Conservation (phyloP, 352 stramenopile genomes). For the Phytophthora pini region DNA sequence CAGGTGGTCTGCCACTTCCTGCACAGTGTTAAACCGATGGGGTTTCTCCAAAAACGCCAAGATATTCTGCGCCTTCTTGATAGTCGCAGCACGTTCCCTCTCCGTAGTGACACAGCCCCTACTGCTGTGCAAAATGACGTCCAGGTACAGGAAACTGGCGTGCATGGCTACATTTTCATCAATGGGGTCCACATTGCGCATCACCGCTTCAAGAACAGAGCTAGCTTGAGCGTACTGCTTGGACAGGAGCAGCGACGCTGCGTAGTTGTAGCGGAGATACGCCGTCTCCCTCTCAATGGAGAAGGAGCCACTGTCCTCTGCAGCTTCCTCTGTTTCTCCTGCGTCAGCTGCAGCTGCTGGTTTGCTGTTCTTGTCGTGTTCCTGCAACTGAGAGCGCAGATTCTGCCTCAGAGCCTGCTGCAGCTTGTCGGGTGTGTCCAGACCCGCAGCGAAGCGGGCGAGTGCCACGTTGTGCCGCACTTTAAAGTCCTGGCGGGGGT, state of each 20-base stretch:
- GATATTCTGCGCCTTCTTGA: constrained; percentile 88
- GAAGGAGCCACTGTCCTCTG: constrained; percentile 35
- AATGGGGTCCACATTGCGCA: constrained; percentile 91
- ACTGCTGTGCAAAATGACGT: constrained; percentile 92
- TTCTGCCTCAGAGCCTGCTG: constrained; percentile 74
- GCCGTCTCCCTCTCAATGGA: constrained; percentile 87
- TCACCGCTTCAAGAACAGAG: constrained; percentile 83
- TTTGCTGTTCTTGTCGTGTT: constrained; percentile 45
- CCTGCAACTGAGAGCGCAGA: constrained; percentile 71
- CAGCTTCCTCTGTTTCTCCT: constrained; percentile 34
- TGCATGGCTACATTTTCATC: constrained; percentile 93
- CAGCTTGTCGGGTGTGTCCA: constrained; percentile 73
- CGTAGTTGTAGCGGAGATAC: constrained; percentile 93
- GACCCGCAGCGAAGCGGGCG: constrained; percentile 66
- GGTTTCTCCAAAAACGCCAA: constrained; percentile 91
- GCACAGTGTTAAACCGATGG: constrained; percentile 88
- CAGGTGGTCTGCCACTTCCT: constrained; percentile 50
- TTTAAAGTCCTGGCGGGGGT: constrained; percentile 76
- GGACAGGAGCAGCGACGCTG: constrained; percentile 84
- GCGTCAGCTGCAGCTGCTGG: constrained; percentile 2
- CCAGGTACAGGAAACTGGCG: constrained; percentile 93
- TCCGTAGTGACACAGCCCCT: constrained; percentile 87
- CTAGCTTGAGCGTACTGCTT: constrained; percentile 92
- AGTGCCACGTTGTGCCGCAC: constrained; percentile 88
- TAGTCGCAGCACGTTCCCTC: constrained; percentile 61